These are phyloP conservation scores for Phoma sp. DNA, from an alignment of 2,329 filamentous ascomycete genomes.

Conservation along the genomic window DNA sequence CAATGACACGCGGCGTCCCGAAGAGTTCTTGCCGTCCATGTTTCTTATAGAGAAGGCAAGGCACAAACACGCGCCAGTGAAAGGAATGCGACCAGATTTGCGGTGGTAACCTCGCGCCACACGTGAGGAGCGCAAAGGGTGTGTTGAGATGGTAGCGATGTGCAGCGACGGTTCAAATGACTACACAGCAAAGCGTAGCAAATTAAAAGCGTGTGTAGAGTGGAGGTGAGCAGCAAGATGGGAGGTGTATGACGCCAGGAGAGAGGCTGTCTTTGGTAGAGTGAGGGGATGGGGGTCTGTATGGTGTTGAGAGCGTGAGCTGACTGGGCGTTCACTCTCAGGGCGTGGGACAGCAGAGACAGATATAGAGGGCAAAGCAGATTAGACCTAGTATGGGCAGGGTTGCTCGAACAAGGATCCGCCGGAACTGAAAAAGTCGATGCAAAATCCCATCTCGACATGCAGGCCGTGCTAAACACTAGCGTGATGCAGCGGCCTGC, in stretches of 20 bases:
- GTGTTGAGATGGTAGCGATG: conserved; percentile 1
- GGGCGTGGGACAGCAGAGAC: conserved; percentile 16
- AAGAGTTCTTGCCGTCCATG: conserved; percentile 62
- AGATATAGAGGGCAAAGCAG: conserved; percentile 20
- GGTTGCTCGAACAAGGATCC: conserved; percentile 19
- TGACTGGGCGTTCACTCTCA: conserved; percentile 11
- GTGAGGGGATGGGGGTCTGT: background rate
- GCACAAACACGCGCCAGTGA: conserved; percentile 40
- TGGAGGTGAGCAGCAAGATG: background rate
- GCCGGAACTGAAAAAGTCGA: conserved; percentile 19
- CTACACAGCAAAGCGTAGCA: background rate
- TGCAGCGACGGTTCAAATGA: background rate
- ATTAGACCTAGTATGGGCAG: conserved; percentile 16
- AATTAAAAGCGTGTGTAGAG: background rate
- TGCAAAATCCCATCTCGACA: conserved; percentile 24
- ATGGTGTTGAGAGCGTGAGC: conserved; percentile 6
- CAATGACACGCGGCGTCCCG: conserved; percentile 59
- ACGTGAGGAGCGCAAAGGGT: conserved; percentile 29
- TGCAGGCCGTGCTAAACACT: conserved; percentile 17
- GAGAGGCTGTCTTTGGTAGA: background rate
- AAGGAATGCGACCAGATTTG: conserved; percentile 36
- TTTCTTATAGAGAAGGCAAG: conserved; percentile 31
- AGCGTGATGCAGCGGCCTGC: conserved; percentile 14
- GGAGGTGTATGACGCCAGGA: background rate
- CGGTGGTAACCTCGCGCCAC: conserved; percentile 19